These are phyloP conservation scores for sweet orange (Citrus sinensis) DNA, from an alignment of 345 rosid genomes.

Conservation along the genomic window DNA sequence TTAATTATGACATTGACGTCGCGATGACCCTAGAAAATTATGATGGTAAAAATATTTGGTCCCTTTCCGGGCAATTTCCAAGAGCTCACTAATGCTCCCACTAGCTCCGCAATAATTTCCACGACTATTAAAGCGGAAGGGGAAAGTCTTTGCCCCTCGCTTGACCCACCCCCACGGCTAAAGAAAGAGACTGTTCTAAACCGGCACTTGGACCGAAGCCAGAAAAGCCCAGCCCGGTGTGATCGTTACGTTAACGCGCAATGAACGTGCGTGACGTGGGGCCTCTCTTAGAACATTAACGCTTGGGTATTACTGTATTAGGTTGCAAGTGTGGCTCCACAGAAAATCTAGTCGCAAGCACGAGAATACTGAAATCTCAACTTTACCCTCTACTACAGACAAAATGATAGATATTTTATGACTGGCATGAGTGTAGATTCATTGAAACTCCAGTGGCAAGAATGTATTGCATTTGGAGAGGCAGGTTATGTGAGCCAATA, in stretches of 20 bases:
- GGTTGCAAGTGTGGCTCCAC: constrained; percentile 14
- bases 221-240: constrained; percentile 1
- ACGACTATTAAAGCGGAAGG: neutral
- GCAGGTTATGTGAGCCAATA: constrained; percentile 39
- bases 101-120: neutral
- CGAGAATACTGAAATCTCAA: neutral
- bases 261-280: constrained; percentile 30
- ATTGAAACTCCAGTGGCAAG: neutral
- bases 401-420: neutral
- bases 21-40: no score
- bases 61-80: neutral
- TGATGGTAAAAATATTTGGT: no score
- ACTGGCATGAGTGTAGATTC: constrained; percentile 10
- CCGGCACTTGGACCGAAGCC: neutral
- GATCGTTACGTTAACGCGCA: constrained; percentile 44
- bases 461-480: constrained; percentile 2
- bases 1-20: no score
- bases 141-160: neutral
- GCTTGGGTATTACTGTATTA: neutral
- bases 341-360: neutral
- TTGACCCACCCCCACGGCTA: neutral
- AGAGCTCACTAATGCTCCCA: neutral
- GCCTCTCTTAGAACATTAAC: constrained; percentile 10
- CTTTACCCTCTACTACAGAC: neutral
- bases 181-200: neutral